A percentile compares a stretch with the other conserved stretches of the same genome.
Evolutionary conservation across 345 rosid species (phyloP).

Genomic region (Gossypium herbaceum): DNA sequence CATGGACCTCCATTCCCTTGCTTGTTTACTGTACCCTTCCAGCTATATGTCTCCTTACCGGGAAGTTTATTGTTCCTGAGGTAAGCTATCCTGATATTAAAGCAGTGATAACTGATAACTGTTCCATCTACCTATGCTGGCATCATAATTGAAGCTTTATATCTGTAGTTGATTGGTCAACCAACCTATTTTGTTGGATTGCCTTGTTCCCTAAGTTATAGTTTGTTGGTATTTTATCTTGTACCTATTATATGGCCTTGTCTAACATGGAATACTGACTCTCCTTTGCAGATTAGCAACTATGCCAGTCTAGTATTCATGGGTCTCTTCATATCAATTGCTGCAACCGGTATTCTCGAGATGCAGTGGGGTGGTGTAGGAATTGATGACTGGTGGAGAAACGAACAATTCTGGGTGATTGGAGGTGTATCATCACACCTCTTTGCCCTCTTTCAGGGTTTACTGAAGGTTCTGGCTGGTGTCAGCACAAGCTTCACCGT

Average conservation of each 20-base stretch:
- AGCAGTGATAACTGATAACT: too few species aligned
- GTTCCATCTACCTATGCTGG: too few species aligned
- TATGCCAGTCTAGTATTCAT: conserved; percentile 84
- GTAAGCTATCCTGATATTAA: conserved; percentile 28
- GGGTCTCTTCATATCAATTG: conserved; percentile 84
- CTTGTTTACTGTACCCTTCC: conserved; percentile 87
- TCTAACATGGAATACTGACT: background rate
- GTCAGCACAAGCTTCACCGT: conserved; percentile 91
- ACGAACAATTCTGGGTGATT: conserved; percentile 98
- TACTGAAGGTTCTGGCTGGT: conserved; percentile 93
- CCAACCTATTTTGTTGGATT: background rate
- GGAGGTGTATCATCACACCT: conserved; percentile 95
- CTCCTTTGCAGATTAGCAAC: conserved; percentile 78
- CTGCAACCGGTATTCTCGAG: conserved; percentile 89
- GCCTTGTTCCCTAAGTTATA: background rate
- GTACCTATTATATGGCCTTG: background rate
- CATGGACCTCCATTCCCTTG: conserved; percentile 85
- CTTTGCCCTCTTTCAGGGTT: conserved; percentile 92
- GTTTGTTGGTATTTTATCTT: background rate
- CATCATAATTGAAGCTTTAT: too few species aligned
- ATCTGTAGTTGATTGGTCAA: too few species aligned
- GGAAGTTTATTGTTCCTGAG: conserved; percentile 94
- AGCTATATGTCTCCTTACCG: conserved; percentile 88
- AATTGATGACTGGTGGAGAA: conserved; percentile 98
- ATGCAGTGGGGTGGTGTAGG: conserved; percentile 99